Evolutionary conservation across 345 rosid species (phyloP).

Genomic region (Citrus inodora): DNA sequence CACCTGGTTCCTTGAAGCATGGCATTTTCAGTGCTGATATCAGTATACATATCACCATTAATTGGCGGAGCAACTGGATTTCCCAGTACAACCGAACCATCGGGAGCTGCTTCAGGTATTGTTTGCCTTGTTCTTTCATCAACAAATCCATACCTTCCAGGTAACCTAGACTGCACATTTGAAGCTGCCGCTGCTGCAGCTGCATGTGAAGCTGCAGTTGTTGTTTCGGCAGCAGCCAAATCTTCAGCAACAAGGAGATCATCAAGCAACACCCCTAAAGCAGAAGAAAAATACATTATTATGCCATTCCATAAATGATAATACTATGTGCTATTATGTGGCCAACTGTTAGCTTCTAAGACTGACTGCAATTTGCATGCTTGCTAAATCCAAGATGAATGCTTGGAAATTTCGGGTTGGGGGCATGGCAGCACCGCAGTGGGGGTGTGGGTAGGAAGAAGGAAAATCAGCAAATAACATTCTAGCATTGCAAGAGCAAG

Average conservation of each 20-base stretch:
- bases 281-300: slow-evolving; percentile 18
- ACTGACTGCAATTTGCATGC: neutral
- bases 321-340: neutral
- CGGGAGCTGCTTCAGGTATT: slow-evolving; percentile 59
- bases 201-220: slow-evolving; percentile 88
- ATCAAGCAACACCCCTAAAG: slow-evolving; percentile 90
- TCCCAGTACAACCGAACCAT: slow-evolving; percentile 87
- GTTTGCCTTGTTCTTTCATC: slow-evolving; percentile 81
- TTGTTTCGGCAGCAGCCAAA: slow-evolving; percentile 91
- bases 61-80: slow-evolving; percentile 94
- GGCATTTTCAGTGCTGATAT: slow-evolving; percentile 92
- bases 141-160: slow-evolving; percentile 75
- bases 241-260: slow-evolving; percentile 97
- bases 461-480: neutral
- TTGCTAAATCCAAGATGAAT: neutral
- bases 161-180: slow-evolving; percentile 49
- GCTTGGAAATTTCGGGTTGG: neutral
- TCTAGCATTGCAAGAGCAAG: neutral
- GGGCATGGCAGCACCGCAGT: neutral
- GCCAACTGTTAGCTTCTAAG: neutral
- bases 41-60: slow-evolving; percentile 91
- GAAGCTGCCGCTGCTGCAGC: slow-evolving; percentile 89
- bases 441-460: neutral
- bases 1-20: slow-evolving; percentile 78
- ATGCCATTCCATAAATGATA: neutral